These are phyloP conservation scores for Penicillium sp. DNA, from an alignment of 2,329 filamentous ascomycete genomes.

Conservation along the genomic window DNA sequence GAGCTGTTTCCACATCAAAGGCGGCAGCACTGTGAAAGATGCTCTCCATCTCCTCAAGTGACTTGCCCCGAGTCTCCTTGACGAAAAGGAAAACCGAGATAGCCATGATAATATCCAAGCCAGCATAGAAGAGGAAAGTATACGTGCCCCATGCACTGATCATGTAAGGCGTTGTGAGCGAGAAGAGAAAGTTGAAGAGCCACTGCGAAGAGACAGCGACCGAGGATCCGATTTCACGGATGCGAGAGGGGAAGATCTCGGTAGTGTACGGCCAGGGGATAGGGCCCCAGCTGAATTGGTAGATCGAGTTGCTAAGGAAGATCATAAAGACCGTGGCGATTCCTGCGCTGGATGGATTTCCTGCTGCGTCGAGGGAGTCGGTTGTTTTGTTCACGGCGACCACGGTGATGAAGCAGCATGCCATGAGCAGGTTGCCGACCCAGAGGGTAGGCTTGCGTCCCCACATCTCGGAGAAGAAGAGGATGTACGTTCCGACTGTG, in stretches of 20 bases:
- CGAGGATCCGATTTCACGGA: constrained; percentile 40
- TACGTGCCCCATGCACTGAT: constrained; percentile 41
- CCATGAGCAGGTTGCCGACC: constrained; percentile 51
- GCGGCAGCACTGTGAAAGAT: constrained; percentile 25
- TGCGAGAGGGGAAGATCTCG: constrained; percentile 41
- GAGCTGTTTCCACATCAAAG: constrained; percentile 21
- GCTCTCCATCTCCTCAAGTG: constrained; percentile 42
- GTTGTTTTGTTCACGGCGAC: constrained; percentile 47
- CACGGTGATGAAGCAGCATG: constrained; percentile 53
- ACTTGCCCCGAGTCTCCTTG: constrained; percentile 42
- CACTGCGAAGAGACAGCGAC: constrained; percentile 39
- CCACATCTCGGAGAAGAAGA: constrained; percentile 53
- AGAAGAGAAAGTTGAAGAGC: constrained; percentile 46
- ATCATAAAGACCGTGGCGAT: constrained; percentile 54
- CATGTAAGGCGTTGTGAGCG: constrained; percentile 42
- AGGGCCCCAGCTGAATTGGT: constrained; percentile 38
- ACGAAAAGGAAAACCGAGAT: constrained; percentile 38
- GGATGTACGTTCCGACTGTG: constrained; percentile 48
- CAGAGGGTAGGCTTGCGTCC: constrained; percentile 52
- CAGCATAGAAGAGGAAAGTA: constrained; percentile 43
- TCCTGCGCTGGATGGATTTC: constrained; percentile 35
- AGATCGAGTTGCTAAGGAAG: constrained; percentile 32
- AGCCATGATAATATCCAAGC: constrained; percentile 36
- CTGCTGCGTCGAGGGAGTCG: constrained; percentile 24
- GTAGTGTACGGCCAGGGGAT: constrained; percentile 38